phyloP scores from a whole-genome alignment of 768 basidiomycete genomes.

The Hygrocybe coccinea region DNA sequence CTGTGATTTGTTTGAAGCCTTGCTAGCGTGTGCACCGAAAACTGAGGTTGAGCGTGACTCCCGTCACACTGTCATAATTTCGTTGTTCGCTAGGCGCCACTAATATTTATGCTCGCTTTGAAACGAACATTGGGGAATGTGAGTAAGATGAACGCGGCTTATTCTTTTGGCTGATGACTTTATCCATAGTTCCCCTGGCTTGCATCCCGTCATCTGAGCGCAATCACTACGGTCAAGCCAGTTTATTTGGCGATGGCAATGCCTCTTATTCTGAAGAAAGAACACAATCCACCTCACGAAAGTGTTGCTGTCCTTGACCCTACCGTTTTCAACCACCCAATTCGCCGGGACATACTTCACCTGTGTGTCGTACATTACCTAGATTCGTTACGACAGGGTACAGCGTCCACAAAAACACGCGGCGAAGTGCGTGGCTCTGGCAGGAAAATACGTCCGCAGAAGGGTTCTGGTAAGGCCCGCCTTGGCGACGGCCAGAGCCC shows the following conservation, averaged over 20 bases:
- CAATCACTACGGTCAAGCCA: conserved; percentile 27
- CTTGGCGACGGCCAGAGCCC: conserved; percentile 85
- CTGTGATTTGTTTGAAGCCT: neutral
- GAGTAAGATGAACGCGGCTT: no score
- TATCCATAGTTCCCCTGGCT: no score
- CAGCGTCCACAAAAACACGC: conserved; percentile 87
- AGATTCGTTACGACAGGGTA: conserved; percentile 86
- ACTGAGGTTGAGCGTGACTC: neutral
- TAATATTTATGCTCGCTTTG: no score
- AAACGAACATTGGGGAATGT: no score
- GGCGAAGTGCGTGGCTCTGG: conserved; percentile 87
- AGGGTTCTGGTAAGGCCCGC: conserved; percentile 86
- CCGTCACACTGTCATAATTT: neutral
- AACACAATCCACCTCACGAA: conserved; percentile 33
- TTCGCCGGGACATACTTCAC: conserved; percentile 90
- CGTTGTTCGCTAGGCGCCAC: no score
- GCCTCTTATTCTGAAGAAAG: conserved; percentile 44
- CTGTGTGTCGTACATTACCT: conserved; percentile 85
- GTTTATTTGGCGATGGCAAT: conserved; percentile 60
- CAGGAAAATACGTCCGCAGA: conserved; percentile 84
- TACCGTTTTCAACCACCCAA: conserved; percentile 82
- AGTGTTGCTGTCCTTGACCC: conserved; percentile 64
- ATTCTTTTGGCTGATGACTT: no score
- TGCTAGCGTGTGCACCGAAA: neutral
- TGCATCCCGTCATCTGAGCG: no score